These are phyloP conservation scores for Saturnispora bothae DNA, from an alignment of 805 yeast genomes.

Conservation along the genomic window DNA sequence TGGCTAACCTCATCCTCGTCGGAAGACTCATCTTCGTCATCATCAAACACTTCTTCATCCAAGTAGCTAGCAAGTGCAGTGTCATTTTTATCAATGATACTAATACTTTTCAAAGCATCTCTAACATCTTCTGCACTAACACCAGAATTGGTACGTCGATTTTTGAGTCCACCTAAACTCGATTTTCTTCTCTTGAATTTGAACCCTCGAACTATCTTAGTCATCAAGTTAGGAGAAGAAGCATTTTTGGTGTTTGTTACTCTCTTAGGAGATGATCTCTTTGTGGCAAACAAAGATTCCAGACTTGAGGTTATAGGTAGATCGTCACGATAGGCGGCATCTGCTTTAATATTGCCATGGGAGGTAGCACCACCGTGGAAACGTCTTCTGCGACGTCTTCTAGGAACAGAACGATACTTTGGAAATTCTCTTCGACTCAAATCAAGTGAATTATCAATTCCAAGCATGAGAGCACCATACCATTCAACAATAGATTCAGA, in stretches of 20 bases:
- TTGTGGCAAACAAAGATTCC: slow-evolving; percentile 13
- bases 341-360: not conserved
- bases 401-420: slow-evolving; percentile 68
- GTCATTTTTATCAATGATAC: slow-evolving; percentile 20
- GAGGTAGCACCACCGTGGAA: slow-evolving; percentile 13
- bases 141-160: slow-evolving; percentile 1
- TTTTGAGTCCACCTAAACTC: not conserved
- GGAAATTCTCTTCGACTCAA: slow-evolving; percentile 63
- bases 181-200: slow-evolving; percentile 1
- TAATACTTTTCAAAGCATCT: slow-evolving; percentile 7
- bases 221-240: not conserved
- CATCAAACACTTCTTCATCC: slow-evolving; percentile 8
- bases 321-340: not conserved
- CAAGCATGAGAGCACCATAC: slow-evolving; percentile 63
- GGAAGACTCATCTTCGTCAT: not conserved
- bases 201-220: slow-evolving; percentile 2
- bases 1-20: slow-evolving; percentile 1
- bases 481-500: slow-evolving; percentile 66
- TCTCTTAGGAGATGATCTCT: slow-evolving; percentile 8
- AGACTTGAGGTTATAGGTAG: slow-evolving; percentile 10
- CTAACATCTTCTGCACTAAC: slow-evolving; percentile 5
- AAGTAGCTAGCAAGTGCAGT: not conserved
- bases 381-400: slow-evolving; percentile 45
- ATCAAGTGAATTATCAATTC: slow-evolving; percentile 73
- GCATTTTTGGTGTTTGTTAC: not conserved